Evolutionary conservation across 2,329 filamentous ascomycete genomes (phyloP).

Genomic region (Ilyonectria destructans): DNA sequence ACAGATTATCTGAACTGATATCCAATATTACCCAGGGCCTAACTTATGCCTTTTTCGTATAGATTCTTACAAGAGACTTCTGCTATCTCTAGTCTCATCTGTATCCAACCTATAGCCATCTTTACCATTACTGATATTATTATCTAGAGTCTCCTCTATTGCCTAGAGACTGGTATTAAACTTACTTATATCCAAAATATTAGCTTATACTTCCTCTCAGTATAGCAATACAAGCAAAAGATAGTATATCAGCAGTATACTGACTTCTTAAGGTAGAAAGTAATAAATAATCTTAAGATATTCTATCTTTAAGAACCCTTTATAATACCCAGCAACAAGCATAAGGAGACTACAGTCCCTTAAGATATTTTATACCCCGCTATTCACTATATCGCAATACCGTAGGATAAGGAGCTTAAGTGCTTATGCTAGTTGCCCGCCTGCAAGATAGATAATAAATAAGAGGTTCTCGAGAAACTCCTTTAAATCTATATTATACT

Average conservation of each 20-base stretch:
- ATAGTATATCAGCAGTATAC: neutral
- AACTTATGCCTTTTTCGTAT: neutral
- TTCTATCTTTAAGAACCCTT: slow-evolving; percentile 9
- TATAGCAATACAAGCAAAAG: neutral
- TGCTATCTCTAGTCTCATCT: neutral
- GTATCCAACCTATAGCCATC: neutral
- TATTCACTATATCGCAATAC: neutral
- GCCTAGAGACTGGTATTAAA: neutral
- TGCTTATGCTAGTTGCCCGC: neutral
- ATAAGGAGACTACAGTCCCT: neutral
- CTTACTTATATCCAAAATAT: neutral
- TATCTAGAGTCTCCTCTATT: neutral
- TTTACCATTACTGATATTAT: neutral
- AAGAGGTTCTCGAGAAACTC: neutral
- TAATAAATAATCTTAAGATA: neutral
- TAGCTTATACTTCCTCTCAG: neutral
- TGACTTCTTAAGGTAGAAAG: neutral
- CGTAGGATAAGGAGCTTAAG: neutral
- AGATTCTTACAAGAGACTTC: neutral
- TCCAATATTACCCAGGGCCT: slow-evolving; percentile 1
- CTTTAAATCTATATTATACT: neutral
- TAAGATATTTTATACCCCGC: neutral
- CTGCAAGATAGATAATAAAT: neutral
- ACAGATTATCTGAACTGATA: neutral
- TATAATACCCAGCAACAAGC: slow-evolving; percentile 1